phyloP scores from a whole-genome alignment of 257 asterid species.

The Penstemon eatonii region DNA sequence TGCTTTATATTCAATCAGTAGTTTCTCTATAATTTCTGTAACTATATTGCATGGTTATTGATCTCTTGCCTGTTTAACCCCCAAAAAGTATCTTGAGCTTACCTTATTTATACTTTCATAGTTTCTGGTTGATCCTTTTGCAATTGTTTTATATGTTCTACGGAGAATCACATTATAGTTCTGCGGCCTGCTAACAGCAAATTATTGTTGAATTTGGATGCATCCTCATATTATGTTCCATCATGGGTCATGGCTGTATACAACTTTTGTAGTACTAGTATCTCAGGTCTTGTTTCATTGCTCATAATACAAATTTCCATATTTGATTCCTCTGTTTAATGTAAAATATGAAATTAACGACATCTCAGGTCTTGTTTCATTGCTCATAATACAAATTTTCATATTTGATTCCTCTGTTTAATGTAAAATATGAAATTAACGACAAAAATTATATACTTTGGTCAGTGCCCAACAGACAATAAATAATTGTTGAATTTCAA shows the following conservation, averaged over 20 bases:
- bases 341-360: no score
- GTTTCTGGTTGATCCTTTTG: background rate
- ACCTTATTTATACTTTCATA: background rate
- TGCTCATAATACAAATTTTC: background rate
- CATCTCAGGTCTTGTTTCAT: no score
- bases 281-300: background rate
- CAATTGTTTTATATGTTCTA: background rate
- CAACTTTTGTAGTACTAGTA: background rate
- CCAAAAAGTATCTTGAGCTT: background rate
- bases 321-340: background rate
- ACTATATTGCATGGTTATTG: background rate
- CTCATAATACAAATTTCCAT: background rate
- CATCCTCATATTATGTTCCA: background rate
- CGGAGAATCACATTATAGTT: background rate
- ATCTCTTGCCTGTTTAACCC: background rate
- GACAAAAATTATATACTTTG: background rate
- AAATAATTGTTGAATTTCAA: background rate
- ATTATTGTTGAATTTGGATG: background rate
- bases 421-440: background rate
- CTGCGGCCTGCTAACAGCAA: background rate
- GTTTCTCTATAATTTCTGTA: slow-evolving; percentile 17
- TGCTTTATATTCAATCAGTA: background rate
- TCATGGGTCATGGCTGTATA: background rate
- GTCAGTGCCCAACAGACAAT: background rate
- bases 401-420: background rate